Conservation (phyloP, 371 early-diverging fungal species). For the Mortierella sp. region DNA sequence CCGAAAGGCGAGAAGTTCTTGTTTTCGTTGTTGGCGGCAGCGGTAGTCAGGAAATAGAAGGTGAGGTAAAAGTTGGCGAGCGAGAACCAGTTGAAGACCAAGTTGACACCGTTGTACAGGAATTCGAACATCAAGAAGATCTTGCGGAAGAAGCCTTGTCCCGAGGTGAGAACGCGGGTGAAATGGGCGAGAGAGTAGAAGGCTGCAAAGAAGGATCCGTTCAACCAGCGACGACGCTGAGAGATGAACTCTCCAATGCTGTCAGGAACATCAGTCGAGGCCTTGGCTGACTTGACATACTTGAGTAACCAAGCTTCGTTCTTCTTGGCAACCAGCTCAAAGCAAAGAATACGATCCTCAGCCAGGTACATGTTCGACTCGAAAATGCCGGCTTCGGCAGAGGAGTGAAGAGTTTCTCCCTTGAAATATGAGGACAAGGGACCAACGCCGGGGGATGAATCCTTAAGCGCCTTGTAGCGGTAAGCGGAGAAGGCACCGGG, state of each 20-base stretch:
- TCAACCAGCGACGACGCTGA: constrained; percentile 79
- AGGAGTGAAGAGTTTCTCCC: constrained; percentile 90
- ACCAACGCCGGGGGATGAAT: constrained; percentile 71
- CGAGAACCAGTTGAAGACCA: constrained; percentile 85
- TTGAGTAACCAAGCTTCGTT: constrained; percentile 77
- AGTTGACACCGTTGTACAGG: constrained; percentile 75
- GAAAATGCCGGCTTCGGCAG: constrained; percentile 69
- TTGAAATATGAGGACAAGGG: constrained; percentile 93
- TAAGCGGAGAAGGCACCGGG: constrained; percentile 98
- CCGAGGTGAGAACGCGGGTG: constrained; percentile 76
- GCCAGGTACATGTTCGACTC: constrained; percentile 83
- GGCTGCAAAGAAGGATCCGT: constrained; percentile 79
- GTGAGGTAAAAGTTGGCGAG: constrained; percentile 56
- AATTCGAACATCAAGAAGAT: constrained; percentile 74
- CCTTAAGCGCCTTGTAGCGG: constrained; percentile 88
- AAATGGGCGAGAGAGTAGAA: constrained; percentile 82
- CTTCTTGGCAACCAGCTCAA: constrained; percentile 86
- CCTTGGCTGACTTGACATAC: constrained; percentile 74
- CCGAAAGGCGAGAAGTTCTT: constrained; percentile 53
- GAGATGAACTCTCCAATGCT: constrained; percentile 75
- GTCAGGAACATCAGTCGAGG: constrained; percentile 78
- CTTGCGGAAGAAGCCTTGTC: constrained; percentile 70
- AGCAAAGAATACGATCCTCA: constrained; percentile 91
- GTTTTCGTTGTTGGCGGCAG: constrained; percentile 57
- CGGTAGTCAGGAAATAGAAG: constrained; percentile 33